A percentile compares a stretch with the other conserved stretches of the same genome.
phyloP scores from a whole-genome alignment of 2,329 filamentous ascomycete species.

The Colletotrichum acutatum region DNA sequence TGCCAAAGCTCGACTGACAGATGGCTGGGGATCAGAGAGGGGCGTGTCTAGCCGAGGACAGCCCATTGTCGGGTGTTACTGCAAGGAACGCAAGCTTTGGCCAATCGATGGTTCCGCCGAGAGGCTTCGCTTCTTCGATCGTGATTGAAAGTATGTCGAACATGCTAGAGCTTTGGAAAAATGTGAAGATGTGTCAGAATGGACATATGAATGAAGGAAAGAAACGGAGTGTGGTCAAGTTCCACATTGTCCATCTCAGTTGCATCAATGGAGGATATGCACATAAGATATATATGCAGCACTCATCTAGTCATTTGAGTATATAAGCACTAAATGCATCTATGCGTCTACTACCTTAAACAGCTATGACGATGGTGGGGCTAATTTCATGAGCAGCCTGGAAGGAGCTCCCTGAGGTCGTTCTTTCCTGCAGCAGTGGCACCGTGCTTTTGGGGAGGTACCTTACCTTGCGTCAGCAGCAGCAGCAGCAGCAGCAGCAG shows the following conservation, averaged over 20 bases:
- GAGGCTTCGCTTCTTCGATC: no score
- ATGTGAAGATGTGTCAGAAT: not conserved
- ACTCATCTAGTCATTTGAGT: no score
- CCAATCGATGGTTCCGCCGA: not conserved
- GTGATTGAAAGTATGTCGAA: no score
- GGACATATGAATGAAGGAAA: not conserved
- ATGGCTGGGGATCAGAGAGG: not conserved
- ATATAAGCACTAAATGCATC: not conserved
- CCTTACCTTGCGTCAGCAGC: not conserved
- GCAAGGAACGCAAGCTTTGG: not conserved
- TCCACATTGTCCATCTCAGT: not conserved
- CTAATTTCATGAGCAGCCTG: not conserved
- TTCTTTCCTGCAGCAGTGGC: not conserved
- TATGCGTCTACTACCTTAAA: not conserved
- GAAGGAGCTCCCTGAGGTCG: not conserved
- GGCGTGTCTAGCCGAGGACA: not conserved
- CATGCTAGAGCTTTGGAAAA: no score
- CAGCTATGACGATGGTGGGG: not conserved
- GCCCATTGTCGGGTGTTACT: not conserved
- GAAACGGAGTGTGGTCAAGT: not conserved
- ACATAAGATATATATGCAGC: no score
- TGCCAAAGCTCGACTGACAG: not conserved
- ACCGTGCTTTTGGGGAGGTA: not conserved
- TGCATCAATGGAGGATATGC: not conserved
- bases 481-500: not conserved